phyloP scores from a whole-genome alignment of 306 rosid species.

The Acacia confusa region DNA sequence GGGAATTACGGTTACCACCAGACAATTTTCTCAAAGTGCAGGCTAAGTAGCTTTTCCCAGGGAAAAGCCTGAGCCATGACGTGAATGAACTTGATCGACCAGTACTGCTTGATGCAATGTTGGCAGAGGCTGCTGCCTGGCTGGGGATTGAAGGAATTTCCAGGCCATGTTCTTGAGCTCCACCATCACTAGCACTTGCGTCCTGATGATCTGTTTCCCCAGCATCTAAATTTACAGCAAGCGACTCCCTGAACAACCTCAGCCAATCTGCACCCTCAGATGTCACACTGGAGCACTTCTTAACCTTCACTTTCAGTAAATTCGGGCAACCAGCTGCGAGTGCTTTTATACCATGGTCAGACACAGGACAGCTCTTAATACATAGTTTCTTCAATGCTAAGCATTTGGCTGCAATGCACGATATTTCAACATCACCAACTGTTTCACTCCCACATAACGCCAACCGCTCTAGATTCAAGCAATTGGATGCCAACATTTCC shows the following conservation, averaged over 20 bases:
- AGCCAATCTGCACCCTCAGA: slow-evolving; percentile 77
- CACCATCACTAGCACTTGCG: slow-evolving; percentile 82
- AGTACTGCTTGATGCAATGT: slow-evolving; percentile 50
- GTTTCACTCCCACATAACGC: slow-evolving; percentile 77
- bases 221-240: slow-evolving; percentile 82
- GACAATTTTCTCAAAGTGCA: slow-evolving; percentile 83
- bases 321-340: slow-evolving; percentile 88
- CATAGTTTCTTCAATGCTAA: slow-evolving; percentile 90
- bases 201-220: slow-evolving; percentile 70
- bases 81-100: slow-evolving; percentile 61
- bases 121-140: slow-evolving; percentile 35
- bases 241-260: slow-evolving; percentile 58
- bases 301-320: slow-evolving; percentile 94
- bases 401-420: slow-evolving; percentile 85
- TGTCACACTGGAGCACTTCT: slow-evolving; percentile 88
- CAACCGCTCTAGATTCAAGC: slow-evolving; percentile 59
- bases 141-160: slow-evolving; percentile 57
- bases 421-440: slow-evolving; percentile 85
- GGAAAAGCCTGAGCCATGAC: slow-evolving; percentile 69
- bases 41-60: slow-evolving; percentile 66
- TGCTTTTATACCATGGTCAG: slow-evolving; percentile 77
- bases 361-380: slow-evolving; percentile 92
- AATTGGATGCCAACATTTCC: slow-evolving; percentile 55
- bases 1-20: slow-evolving; percentile 54
- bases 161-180: slow-evolving; percentile 61